Base-by-base conservation (phyloP, 2,329 filamentous ascomycete species). In the Aureobasidium leucospermi region DNA sequence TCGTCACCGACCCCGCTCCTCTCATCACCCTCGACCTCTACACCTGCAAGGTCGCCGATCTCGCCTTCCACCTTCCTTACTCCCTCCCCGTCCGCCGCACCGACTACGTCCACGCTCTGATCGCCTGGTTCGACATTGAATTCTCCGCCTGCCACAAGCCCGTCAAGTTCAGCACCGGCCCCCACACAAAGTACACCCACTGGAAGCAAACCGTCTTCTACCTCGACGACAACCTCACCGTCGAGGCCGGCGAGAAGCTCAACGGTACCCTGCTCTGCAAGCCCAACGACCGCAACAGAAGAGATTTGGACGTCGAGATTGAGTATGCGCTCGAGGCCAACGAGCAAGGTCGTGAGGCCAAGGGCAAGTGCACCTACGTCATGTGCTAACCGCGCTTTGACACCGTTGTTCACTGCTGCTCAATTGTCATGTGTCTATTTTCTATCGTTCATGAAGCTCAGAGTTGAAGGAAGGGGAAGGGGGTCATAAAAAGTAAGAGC, bases 121-220 rank as follows among this genome's bases (percentile, higher is more conserved):
- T 99, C 67, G 89, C 93, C 10, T 99, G 94, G 94, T 99, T 99
- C 78, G 94, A 99, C 73, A 97, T 99, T 68, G 93, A 97, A 71
- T 99, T 99, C 78, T 89, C 89, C 55, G 92, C 91, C 61, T 97
- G 94, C 83, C 94, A 99, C 83, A 97, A 97, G 83, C 89, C 91
- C 34, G 91, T 99, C 71, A 85, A 87, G 71, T 99, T 99, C 82
- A 96, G 90, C 58, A 99, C 94, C 16, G 94, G 94, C 23, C 94
- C 94, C 31, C 94, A 97, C 78, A 95, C 93, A 68, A 97, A 96
- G 79, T 97, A 97, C 79, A 99, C 94, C 16, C 94, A 99, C 82
- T 99, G 94, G 94, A 99, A 99, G 80, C 94, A 99, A 81, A 99
- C 94, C 11, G 94, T 99, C 63, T 97, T 99, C 79, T 99, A 99